Conservation (phyloP, 257 asterid species). For the Solanum clarkiae region DNA sequence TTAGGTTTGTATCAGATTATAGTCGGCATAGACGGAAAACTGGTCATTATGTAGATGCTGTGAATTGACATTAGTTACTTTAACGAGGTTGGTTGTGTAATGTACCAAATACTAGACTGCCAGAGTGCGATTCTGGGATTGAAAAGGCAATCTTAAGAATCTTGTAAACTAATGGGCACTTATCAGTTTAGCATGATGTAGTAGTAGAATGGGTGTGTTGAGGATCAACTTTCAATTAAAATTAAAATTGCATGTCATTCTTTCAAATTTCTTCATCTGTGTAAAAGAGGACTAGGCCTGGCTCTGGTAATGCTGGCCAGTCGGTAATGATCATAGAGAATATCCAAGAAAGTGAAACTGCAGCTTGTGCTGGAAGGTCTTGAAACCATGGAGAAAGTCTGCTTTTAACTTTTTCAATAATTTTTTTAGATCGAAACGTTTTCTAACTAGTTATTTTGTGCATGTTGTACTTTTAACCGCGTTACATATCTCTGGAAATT, state of each 20-base stretch:
- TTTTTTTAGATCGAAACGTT: neutral
- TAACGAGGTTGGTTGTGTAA: neutral
- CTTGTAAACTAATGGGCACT: constrained; percentile 4
- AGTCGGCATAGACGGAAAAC: constrained; percentile 87
- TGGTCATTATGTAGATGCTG: constrained; percentile 37
- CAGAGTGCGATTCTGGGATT: neutral
- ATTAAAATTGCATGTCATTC: neutral
- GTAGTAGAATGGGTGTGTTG: neutral
- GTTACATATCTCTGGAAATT: neutral
- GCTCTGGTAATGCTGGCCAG: neutral
- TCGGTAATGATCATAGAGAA: neutral
- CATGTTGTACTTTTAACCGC: neutral
- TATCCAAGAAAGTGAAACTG: neutral
- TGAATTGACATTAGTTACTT: neutral
- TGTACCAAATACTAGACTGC: neutral
- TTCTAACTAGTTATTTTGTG: neutral
- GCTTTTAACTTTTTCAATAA: neutral
- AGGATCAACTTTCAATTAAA: neutral
- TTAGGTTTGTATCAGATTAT: constrained; percentile 82
- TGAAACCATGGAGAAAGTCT: neutral
- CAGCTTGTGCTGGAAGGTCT: neutral
- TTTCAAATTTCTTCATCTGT: neutral
- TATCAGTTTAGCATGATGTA: constrained; percentile 2
- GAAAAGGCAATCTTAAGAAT: constrained; percentile 11
- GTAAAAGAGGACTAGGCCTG: neutral